A percentile compares a stretch with the other conserved stretches of the same genome.
phyloP scores from a whole-genome alignment of 2,329 filamentous ascomycete species.

The Verticillium zaregamsianum region DNA sequence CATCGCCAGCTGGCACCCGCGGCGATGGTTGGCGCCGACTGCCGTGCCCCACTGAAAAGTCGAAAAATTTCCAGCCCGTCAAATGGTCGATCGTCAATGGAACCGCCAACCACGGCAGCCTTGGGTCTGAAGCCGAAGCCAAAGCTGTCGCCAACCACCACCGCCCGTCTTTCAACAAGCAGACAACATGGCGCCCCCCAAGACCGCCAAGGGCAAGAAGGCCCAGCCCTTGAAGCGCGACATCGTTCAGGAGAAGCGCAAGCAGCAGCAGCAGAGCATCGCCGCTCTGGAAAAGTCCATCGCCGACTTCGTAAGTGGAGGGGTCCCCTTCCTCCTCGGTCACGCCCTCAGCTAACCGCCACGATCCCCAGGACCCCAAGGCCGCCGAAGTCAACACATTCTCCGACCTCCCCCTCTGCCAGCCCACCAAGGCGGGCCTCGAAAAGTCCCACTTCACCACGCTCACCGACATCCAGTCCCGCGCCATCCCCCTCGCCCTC shows the following conservation, averaged over 20 bases:
- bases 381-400: constrained; percentile 62
- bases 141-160: background rate
- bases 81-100: background rate
- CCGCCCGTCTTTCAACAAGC: background rate
- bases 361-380: constrained; percentile 52
- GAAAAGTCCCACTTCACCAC: constrained; percentile 83
- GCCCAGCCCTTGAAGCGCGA: constrained; percentile 29
- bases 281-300: constrained; percentile 33
- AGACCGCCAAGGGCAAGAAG: constrained; percentile 20
- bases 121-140: constrained; percentile 5
- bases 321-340: background rate
- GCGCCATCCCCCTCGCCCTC: constrained; percentile 82
- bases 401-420: constrained; percentile 79
- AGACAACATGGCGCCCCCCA: constrained; percentile 12
- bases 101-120: constrained; percentile 11
- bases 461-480: constrained; percentile 86
- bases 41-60: background rate
- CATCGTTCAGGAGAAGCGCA: constrained; percentile 21
- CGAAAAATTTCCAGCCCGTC: background rate
- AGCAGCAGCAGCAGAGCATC: constrained; percentile 35
- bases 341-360: background rate
- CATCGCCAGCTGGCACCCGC: background rate
- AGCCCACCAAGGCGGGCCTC: constrained; percentile 73
- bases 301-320: constrained; percentile 33
- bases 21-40: background rate